These are phyloP conservation scores for Rhynchospora breviuscula DNA, from an alignment of 176 grass and related monocot species.

Conservation along the genomic window DNA sequence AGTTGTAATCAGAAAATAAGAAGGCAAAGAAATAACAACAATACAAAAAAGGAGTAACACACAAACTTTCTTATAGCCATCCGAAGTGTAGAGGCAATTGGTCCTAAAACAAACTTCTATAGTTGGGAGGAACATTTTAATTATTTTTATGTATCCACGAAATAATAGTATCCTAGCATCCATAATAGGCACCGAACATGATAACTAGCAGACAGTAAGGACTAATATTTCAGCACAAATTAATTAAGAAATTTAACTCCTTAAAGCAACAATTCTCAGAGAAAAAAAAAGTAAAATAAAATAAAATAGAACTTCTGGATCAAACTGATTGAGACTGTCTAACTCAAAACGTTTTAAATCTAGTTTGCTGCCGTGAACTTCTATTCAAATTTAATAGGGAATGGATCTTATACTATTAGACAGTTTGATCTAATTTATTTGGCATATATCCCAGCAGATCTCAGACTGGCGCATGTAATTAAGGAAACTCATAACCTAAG, in stretches of 20 bases:
- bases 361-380: neutral
- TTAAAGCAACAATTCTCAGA: neutral
- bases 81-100: neutral
- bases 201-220: neutral
- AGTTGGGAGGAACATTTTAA: too few relatives aligned
- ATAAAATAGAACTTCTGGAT: neutral
- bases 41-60: neutral
- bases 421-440: neutral
- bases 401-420: neutral
- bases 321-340: neutral
- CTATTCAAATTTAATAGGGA: neutral
- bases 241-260: neutral
- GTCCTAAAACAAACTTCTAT: neutral
- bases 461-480: neutral
- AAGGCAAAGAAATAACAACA: too few relatives aligned
- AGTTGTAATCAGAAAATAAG: too few relatives aligned
- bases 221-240: neutral
- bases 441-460: neutral
- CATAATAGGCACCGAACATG: neutral
- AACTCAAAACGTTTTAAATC: neutral
- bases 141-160: neutral
- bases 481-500: neutral
- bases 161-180: neutral
- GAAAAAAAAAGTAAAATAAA: neutral
- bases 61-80: neutral